Evolutionary conservation across 2,329 filamentous ascomycete species (phyloP), one percentile per base, ranked within the genome.

Genomic region (Diaporthe sp.): DNA sequence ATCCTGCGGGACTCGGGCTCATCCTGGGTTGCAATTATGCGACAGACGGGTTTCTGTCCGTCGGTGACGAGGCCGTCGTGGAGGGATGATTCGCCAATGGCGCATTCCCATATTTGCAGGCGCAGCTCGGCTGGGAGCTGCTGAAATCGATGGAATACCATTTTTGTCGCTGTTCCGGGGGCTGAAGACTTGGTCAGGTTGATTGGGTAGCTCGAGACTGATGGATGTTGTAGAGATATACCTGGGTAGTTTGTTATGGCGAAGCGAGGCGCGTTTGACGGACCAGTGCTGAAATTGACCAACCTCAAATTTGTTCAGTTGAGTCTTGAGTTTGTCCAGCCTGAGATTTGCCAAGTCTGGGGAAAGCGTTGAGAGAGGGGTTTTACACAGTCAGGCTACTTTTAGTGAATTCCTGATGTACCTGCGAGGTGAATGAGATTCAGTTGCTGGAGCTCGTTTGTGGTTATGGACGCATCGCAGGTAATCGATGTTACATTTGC

Each of bases 81-180:
- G n/a, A 25, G 4, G 49, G 13, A n/a, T 20, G 12, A 12, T 28
- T 55, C 49, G n/a, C 55, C 9, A 12, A 70, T 0, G 34, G 65
- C 47, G 17, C 2, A 55, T 20, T 31, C 49, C 65, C 65, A 70
- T 7, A 70, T 22, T 20, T 28, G 34, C 17, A 55, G 65, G 12
- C 34, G 65, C 25, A 70, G 65, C 49, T 55, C 65, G 8, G 9
- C 15, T 10, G 65, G 65, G 49, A 70, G 49, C 65, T 55, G 34
- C 34, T 42, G 47, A 22, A 70, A 70, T 31, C 3, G 49, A n/a
- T 42, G 49, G 49, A 53, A 70, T 12, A 3, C 34, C 65, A 55
- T 70, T 17, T 70, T 42, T 3, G 3, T 17, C 2, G 4, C 0
- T 13, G 5, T 12, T 31, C 15, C 17, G 12, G 10, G 15, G 15